Percentiles rank a stretch among this genome's conserved stretches.
Evolutionary conservation across 2,329 filamentous ascomycete genomes (phyloP).

Genomic region (Moelleriella libera): DNA sequence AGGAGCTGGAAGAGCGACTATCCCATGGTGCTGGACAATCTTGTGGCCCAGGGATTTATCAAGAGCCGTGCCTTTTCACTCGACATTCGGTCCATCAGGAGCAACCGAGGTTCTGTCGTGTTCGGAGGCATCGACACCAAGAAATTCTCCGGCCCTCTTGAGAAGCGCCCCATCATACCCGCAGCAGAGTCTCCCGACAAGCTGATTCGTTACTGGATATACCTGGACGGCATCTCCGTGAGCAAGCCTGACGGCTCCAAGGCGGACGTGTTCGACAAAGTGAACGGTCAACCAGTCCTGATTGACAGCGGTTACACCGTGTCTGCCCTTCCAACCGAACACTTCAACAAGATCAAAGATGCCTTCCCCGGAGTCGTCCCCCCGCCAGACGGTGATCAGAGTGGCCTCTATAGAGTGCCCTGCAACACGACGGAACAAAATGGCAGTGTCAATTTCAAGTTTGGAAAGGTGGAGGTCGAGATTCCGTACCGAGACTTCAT

Average conservation of each 20-base stretch:
- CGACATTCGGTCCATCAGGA: constrained; percentile 17
- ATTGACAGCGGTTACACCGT: constrained; percentile 56
- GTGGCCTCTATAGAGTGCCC: constrained; percentile 34
- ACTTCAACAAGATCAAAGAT: constrained; percentile 30
- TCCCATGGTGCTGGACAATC: constrained; percentile 19
- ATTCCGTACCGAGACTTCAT: constrained; percentile 33
- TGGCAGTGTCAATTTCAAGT: constrained; percentile 32
- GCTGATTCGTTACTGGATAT: constrained; percentile 26
- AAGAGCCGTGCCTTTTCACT: constrained; percentile 22
- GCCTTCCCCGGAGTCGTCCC: constrained; percentile 18
- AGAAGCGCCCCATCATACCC: constrained; percentile 41
- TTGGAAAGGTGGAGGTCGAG: constrained; percentile 27
- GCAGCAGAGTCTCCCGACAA: constrained; percentile 19
- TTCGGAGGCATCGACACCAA: constrained; percentile 44
- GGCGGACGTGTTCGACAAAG: constrained; percentile 27
- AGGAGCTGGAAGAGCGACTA: constrained; percentile 19
- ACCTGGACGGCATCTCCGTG: constrained; percentile 21
- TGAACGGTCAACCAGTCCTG: constrained; percentile 29
- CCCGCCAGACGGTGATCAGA: constrained; percentile 6
- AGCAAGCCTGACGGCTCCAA: constrained; percentile 19
- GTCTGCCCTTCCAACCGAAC: constrained; percentile 46
- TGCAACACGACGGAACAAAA: constrained; percentile 19
- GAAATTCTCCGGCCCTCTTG: constrained; percentile 39
- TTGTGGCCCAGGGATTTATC: constrained; percentile 18
- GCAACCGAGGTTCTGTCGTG: constrained; percentile 20